phyloP scores from a whole-genome alignment of 2,329 filamentous ascomycete species.

The Ceratocystis lukuohia region DNA sequence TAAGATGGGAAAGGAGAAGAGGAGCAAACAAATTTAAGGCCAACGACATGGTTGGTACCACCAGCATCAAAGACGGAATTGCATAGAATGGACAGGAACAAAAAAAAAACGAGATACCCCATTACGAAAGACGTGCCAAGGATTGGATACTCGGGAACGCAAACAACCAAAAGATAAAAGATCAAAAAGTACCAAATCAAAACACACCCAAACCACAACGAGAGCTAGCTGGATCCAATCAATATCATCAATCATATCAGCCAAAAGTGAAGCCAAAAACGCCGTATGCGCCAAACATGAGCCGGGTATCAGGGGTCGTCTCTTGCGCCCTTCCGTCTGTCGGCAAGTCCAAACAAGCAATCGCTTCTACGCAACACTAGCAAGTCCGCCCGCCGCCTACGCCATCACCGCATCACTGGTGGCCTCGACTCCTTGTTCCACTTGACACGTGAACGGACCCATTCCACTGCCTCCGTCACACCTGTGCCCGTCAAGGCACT shows the following conservation, averaged over 20 bases:
- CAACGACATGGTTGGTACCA: not conserved
- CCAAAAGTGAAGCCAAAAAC: not conserved
- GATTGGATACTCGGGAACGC: not conserved
- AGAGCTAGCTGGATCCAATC: slow-evolving; percentile 3
- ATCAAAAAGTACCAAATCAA: not conserved
- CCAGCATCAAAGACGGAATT: not conserved
- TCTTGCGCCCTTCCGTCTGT: not conserved
- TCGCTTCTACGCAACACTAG: not conserved
- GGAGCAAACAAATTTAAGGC: not conserved
- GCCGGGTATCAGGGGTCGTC: not conserved
- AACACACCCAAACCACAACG: not conserved
- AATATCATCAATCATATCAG: slow-evolving; percentile 8
- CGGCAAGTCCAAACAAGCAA: slow-evolving; percentile 2
- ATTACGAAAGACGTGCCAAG: slow-evolving; percentile 6
- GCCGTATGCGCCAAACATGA: slow-evolving; percentile 1
- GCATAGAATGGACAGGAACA: slow-evolving; percentile 4
- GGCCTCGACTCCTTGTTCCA: slow-evolving; percentile 94
- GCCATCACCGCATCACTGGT: slow-evolving; percentile 70
- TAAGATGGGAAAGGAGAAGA: slow-evolving; percentile 8
- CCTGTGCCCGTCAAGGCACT: slow-evolving; percentile 81
- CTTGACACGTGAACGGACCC: slow-evolving; percentile 79
- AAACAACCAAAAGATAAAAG: not conserved
- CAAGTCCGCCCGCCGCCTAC: slow-evolving; percentile 9
- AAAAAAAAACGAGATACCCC: slow-evolving; percentile 17
- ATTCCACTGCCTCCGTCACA: slow-evolving; percentile 91